Conservation (phyloP, 768 basidiomycete genomes). For the Termitomyces sp. region DNA sequence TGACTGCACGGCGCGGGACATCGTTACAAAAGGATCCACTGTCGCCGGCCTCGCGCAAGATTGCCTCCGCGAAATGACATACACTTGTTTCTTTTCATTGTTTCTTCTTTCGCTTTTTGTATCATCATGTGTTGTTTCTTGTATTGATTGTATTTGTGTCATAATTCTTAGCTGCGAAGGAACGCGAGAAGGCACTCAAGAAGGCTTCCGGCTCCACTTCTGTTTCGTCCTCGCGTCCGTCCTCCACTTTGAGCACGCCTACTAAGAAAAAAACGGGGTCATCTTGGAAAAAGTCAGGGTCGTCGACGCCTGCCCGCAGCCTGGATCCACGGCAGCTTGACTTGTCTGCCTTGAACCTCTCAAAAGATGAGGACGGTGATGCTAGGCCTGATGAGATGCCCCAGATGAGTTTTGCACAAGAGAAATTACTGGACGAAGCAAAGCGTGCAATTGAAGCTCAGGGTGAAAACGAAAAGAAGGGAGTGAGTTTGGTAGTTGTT, state of each 20-base stretch:
- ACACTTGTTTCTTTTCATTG: conserved; percentile 12
- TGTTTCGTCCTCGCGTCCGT: conserved; percentile 37
- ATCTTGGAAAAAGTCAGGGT: conserved; percentile 29
- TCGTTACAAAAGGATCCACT: conserved; percentile 32
- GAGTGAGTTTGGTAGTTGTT: conserved; percentile 85
- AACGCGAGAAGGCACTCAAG: conserved; percentile 73
- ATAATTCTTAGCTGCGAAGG: conserved; percentile 64
- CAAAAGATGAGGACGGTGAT: conserved; percentile 34
- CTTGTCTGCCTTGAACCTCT: conserved; percentile 67
- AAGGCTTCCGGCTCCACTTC: conserved; percentile 31
- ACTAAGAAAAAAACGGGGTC: conserved; percentile 37
- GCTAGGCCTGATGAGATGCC: conserved; percentile 48
- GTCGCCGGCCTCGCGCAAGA: conserved; percentile 17
- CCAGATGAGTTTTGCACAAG: conserved; percentile 62
- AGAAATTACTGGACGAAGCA: conserved; percentile 83
- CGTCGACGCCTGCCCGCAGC: conserved; percentile 36
- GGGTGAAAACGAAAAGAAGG: conserved; percentile 52
- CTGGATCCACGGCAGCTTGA: conserved; percentile 62
- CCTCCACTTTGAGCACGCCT: conserved; percentile 37
- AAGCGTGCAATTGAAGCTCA: conserved; percentile 41
- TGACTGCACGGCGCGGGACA: conserved; percentile 76
- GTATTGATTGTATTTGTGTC: conserved; percentile 33
- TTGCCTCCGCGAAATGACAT: conserved; percentile 16
- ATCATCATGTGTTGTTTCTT: conserved; percentile 18
- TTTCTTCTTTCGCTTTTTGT: conserved; percentile 14